Evolutionary conservation across 106 monocot species (phyloP).

Genomic region (Phalaenopsis equestris): DNA sequence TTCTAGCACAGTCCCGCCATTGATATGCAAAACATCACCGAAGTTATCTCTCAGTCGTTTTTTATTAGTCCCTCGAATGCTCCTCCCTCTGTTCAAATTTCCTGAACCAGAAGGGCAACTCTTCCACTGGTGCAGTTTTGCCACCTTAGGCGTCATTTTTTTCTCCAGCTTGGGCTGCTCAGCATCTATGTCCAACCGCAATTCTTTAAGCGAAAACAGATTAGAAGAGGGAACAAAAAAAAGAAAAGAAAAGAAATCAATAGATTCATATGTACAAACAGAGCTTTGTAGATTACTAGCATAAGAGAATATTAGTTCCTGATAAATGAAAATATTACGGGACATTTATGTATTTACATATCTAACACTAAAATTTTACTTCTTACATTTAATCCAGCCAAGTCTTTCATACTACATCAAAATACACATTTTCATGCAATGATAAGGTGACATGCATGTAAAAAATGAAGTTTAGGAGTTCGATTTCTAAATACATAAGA

Average conservation of each 20-base stretch:
- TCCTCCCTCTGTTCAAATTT: constrained; percentile 16
- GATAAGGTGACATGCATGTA: no score
- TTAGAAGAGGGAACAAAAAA: background rate
- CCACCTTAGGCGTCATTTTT: constrained; percentile 12
- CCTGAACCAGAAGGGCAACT: constrained; percentile 32
- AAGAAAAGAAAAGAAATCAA: background rate
- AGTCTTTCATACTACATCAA: no score
- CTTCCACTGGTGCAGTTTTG: constrained; percentile 38
- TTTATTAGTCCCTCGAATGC: constrained; percentile 28
- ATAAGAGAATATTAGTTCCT: background rate
- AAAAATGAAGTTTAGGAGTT: no score
- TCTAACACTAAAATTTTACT: no score
- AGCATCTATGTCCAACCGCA: constrained; percentile 51
- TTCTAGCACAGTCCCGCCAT: constrained; percentile 43
- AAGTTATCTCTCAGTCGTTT: constrained; percentile 44
- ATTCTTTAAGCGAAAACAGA: constrained; percentile 9
- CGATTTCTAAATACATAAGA: no score
- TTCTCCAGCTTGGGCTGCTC: constrained; percentile 32
- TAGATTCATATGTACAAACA: background rate
- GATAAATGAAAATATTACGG: no score
- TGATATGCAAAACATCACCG: constrained; percentile 55
- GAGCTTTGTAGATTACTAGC: background rate
- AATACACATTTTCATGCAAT: no score
- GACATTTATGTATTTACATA: no score
- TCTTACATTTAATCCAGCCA: no score